Percentiles rank a stretch among this genome's conserved stretches.
Conservation (phyloP, 768 basidiomycete genomes). For the Kwoniella botswanensis region DNA sequence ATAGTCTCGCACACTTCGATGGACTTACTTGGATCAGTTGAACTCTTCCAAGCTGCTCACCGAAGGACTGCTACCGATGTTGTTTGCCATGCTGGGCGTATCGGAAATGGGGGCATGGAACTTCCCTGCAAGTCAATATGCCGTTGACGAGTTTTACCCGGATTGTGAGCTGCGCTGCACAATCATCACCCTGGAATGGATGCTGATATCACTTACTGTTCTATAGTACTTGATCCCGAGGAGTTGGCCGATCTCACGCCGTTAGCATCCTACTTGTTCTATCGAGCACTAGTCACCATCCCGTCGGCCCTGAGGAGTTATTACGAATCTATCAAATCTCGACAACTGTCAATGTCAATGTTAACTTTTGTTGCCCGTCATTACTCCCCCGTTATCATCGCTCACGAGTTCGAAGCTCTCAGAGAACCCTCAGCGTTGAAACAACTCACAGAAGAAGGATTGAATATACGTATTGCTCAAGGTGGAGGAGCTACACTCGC, state of each 20-base stretch:
- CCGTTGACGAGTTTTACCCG: constrained; percentile 79
- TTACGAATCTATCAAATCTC: constrained; percentile 86
- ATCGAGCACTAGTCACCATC: constrained; percentile 78
- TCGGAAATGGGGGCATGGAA: constrained; percentile 68
- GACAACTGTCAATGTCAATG: constrained; percentile 77
- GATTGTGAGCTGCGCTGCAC: constrained; percentile 54
- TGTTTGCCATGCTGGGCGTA: constrained; percentile 72
- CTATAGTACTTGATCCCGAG: constrained; percentile 52
- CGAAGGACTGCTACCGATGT: constrained; percentile 70
- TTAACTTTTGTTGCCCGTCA: constrained; percentile 77
- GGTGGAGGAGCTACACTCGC: constrained; percentile 57
- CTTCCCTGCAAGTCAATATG: constrained; percentile 84
- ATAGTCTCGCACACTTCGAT: constrained; percentile 85
- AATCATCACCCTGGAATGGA: too few species aligned
- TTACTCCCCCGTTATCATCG: constrained; percentile 88
- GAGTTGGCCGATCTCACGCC: constrained; percentile 57
- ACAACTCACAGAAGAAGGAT: constrained; percentile 69
- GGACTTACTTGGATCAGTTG: constrained; percentile 84
- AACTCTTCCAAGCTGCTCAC: constrained; percentile 71
- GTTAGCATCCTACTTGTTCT: constrained; percentile 84
- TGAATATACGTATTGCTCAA: constrained; percentile 75
- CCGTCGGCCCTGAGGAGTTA: constrained; percentile 85
- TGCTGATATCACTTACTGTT: background rate
- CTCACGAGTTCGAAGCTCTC: constrained; percentile 76
- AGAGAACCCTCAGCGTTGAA: constrained; percentile 59